Conservation (phyloP, 139 green algal species). For the Zygnema circumcarinatum region DNA sequence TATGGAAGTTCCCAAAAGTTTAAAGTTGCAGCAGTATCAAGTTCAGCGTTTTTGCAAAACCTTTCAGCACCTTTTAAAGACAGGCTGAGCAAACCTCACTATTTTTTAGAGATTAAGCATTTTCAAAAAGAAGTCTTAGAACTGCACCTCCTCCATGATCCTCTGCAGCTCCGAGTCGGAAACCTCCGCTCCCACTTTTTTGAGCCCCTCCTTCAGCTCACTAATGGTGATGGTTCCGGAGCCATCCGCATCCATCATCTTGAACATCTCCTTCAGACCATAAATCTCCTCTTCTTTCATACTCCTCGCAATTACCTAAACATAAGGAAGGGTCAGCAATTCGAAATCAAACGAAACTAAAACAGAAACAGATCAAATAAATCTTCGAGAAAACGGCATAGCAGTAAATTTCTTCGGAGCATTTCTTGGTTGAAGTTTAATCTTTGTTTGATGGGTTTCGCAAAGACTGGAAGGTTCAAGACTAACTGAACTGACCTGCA, state of each 20-base stretch:
- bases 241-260: slow-evolving; percentile 68
- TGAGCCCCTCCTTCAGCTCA: slow-evolving; percentile 69
- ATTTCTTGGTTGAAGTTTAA: no score
- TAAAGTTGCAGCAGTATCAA: no score
- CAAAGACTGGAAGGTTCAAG: no score
- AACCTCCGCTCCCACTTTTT: slow-evolving; percentile 26
- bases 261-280: slow-evolving; percentile 70
- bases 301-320: slow-evolving; percentile 74
- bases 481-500: slow-evolving; percentile 63
- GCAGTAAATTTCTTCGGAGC: no score
- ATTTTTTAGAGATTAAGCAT: no score
- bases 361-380: no score
- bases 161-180: slow-evolving; percentile 2
- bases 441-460: no score
- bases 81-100: no score
- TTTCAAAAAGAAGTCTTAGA: background rate
- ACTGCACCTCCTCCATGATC: slow-evolving; percentile 36
- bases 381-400: no score
- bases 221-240: slow-evolving; percentile 70
- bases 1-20: no score
- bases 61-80: no score
- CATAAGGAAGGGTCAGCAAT: background rate
- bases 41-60: no score
- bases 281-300: slow-evolving; percentile 68
- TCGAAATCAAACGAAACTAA: background rate